These are phyloP conservation scores for Entomortierella parvispora DNA, from an alignment of 192 early-diverging fungal species.

Conservation along the genomic window DNA sequence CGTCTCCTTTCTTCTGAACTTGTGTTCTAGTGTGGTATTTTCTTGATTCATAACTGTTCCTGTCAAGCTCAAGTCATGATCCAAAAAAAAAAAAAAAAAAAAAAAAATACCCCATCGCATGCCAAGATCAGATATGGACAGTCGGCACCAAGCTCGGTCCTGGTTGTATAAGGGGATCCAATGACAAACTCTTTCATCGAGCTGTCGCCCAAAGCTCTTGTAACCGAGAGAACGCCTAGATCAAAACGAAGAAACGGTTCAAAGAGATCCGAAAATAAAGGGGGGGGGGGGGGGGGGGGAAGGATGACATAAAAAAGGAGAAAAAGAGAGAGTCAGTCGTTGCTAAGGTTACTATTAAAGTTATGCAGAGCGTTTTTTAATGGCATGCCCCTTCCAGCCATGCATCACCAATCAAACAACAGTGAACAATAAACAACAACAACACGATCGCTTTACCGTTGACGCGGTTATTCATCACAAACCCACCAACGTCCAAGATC, in stretches of 20 bases:
- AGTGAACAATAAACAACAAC: too few species aligned
- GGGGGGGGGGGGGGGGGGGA: neutral
- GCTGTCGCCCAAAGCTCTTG: slow-evolving; percentile 93
- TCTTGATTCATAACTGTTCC: too few species aligned
- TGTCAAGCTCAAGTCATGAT: too few species aligned
- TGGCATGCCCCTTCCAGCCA: too few species aligned
- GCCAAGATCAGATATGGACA: slow-evolving; percentile 93
- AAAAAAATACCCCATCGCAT: slow-evolving; percentile 89
- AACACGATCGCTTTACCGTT: slow-evolving; percentile 87
- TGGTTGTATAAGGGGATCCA: slow-evolving; percentile 95
- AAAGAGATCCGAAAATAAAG: slow-evolving; percentile 8
- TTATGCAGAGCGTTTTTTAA: too few species aligned
- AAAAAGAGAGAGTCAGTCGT: too few species aligned
- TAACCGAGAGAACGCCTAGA: slow-evolving; percentile 92
- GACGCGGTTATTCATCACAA: slow-evolving; percentile 97
- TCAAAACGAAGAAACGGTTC: neutral
- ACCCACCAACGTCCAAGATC: slow-evolving; percentile 93
- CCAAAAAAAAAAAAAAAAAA: neutral
- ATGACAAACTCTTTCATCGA: slow-evolving; percentile 98
- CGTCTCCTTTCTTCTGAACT: neutral
- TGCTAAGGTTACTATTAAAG: neutral
- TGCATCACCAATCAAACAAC: too few species aligned
- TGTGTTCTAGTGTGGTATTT: neutral
- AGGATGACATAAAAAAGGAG: neutral
- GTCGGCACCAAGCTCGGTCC: slow-evolving; percentile 77